phyloP scores from a whole-genome alignment of 345 rosid species.

The Gossypium turneri region DNA sequence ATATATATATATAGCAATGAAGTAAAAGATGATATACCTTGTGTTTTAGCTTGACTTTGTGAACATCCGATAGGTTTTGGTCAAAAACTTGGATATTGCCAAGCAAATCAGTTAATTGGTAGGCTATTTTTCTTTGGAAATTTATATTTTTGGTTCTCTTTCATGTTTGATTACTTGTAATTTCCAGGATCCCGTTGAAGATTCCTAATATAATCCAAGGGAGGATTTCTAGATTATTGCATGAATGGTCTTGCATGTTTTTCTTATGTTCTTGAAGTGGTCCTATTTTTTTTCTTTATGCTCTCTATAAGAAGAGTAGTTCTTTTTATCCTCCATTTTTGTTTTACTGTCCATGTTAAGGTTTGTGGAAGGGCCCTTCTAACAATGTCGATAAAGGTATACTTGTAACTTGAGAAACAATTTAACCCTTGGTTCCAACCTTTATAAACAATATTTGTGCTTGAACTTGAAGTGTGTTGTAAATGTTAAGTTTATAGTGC shows the following conservation, averaged over 20 bases:
- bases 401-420: background rate
- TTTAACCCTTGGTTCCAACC: background rate
- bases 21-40: background rate
- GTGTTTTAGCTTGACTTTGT: background rate
- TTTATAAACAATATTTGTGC: background rate
- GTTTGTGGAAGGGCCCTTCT: no score
- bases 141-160: background rate
- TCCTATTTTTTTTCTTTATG: background rate
- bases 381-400: no score
- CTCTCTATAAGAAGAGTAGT: no score
- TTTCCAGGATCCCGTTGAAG: background rate
- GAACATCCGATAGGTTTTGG: background rate
- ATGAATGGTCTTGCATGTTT: background rate
- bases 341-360: no score
- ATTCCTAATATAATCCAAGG: background rate
- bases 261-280: background rate
- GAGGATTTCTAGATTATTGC: background rate
- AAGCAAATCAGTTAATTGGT: no score
- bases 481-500: background rate
- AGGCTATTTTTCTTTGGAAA: background rate
- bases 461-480: background rate
- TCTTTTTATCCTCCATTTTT: no score
- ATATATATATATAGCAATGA: background rate
- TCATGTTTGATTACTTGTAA: background rate
- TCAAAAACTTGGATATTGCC: no score